These are phyloP conservation scores for Pythium plurisporium DNA, from an alignment of 352 stramenopile species.

Conservation along the genomic window DNA sequence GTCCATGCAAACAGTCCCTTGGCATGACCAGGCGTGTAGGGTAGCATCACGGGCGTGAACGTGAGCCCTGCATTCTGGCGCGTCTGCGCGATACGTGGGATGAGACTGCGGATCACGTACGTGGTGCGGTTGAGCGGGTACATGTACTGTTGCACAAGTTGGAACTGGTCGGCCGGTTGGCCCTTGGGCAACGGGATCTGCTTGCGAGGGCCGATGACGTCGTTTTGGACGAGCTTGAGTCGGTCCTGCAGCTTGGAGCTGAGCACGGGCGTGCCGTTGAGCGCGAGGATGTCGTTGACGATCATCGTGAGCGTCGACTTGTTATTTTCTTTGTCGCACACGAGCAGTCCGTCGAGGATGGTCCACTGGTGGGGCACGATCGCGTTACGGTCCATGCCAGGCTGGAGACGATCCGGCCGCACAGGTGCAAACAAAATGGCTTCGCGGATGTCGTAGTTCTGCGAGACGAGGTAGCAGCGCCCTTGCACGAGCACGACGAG, in stretches of 20 bases:
- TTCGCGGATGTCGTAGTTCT: conserved; percentile 84
- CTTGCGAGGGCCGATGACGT: conserved; percentile 82
- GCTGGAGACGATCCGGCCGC: conserved; percentile 68
- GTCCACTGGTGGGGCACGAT: conserved; percentile 84
- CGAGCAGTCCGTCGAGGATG: conserved; percentile 78
- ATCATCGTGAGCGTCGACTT: conserved; percentile 76
- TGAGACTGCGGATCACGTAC: conserved; percentile 73
- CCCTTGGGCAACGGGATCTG: conserved; percentile 66
- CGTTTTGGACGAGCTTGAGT: conserved; percentile 87
- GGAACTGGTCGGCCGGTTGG: conserved; percentile 74
- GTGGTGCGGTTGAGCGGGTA: conserved; percentile 71
- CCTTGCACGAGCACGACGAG: conserved; percentile 73
- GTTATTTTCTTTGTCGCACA: conserved; percentile 72
- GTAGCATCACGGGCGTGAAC: conserved; percentile 74
- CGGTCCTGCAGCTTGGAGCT: conserved; percentile 80
- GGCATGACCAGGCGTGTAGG: conserved; percentile 70
- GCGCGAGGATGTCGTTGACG: conserved; percentile 79
- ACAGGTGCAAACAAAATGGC: conserved; percentile 74
- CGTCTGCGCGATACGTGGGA: conserved; percentile 68
- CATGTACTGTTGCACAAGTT: conserved; percentile 82
- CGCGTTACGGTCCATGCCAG: conserved; percentile 61
- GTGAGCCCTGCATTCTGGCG: conserved; percentile 71
- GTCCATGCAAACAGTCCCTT: conserved; percentile 80
- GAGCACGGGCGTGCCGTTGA: conserved; percentile 83
- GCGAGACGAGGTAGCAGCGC: conserved; percentile 76